phyloP scores from a whole-genome alignment of 306 rosid species.

The Quercus rubra region DNA sequence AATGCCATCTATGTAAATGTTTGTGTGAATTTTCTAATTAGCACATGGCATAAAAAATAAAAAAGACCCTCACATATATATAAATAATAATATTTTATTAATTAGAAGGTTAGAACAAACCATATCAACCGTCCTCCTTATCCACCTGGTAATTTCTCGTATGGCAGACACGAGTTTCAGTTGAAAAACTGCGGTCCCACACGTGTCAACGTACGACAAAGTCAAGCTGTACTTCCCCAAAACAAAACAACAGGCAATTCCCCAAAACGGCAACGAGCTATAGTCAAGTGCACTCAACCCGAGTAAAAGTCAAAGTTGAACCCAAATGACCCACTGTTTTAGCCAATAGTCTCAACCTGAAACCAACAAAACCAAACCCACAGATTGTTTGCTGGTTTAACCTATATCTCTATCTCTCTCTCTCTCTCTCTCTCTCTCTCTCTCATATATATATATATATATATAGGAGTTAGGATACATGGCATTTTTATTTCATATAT shows the following conservation, averaged over 20 bases:
- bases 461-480: no score
- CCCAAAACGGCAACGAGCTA: not conserved
- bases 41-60: fast-evolving
- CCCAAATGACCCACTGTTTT: not conserved
- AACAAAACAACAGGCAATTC: not conserved
- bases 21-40: fast-evolving
- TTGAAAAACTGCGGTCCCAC: no score
- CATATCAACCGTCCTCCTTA: no score
- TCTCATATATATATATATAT: not conserved
- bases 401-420: not conserved
- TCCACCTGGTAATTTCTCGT: no score
- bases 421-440: not conserved
- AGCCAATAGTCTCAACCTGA: conserved; percentile 1
- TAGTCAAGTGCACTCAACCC: not conserved
- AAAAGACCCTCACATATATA: fast-evolving
- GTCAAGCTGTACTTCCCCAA: not conserved
- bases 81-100: no score
- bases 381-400: not conserved
- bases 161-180: no score
- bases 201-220: no score
- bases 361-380: conserved; percentile 11
- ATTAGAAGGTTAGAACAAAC: fast-evolving
- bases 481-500: no score
- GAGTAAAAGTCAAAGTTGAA: not conserved
- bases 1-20: fast-evolving